A percentile compares a stretch with the other conserved stretches of the same genome.
phyloP scores from a whole-genome alignment of 2,329 filamentous ascomycete genomes.

The Bertia moriformis region DNA sequence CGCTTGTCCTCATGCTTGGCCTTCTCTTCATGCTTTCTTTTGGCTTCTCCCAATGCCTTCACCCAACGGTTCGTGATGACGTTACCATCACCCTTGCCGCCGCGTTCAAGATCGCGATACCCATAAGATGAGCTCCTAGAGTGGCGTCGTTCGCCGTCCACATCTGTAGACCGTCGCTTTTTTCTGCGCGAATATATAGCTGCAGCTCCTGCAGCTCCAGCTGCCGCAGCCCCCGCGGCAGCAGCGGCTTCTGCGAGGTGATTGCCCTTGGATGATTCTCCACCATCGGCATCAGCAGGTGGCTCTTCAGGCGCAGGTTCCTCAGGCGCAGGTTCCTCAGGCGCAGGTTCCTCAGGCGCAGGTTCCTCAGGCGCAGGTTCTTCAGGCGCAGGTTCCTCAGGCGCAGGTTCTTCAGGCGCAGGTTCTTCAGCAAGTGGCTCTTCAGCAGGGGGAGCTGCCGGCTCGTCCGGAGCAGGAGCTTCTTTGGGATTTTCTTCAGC shows the following conservation, averaged over 20 bases:
- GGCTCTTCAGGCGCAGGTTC: not conserved
- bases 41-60: conserved; percentile 17
- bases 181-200: not conserved
- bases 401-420: not conserved
- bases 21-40: conserved; percentile 15
- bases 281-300: too few species aligned
- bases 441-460: not conserved
- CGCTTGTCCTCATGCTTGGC: conserved; percentile 5
- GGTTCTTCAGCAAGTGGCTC: not conserved
- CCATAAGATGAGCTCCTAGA: not conserved
- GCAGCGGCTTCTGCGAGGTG: too few species aligned
- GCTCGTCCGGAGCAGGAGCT: not conserved
- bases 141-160: not conserved
- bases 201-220: too few species aligned
- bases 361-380: too few species aligned
- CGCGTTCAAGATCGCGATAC: conserved; percentile 4
- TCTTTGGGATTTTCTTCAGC: not conserved
- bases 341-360: conserved; percentile 3
- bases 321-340: conserved; percentile 1
- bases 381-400: conserved; percentile 4
- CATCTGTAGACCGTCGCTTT: not conserved
- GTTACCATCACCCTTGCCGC: too few species aligned
- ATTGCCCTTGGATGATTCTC: too few species aligned
- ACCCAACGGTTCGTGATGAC: conserved; percentile 16
- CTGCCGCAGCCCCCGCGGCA: too few species aligned